These are phyloP conservation scores for Sphaerulina musiva DNA, from an alignment of 2,329 filamentous ascomycete species.

Conservation along the genomic window DNA sequence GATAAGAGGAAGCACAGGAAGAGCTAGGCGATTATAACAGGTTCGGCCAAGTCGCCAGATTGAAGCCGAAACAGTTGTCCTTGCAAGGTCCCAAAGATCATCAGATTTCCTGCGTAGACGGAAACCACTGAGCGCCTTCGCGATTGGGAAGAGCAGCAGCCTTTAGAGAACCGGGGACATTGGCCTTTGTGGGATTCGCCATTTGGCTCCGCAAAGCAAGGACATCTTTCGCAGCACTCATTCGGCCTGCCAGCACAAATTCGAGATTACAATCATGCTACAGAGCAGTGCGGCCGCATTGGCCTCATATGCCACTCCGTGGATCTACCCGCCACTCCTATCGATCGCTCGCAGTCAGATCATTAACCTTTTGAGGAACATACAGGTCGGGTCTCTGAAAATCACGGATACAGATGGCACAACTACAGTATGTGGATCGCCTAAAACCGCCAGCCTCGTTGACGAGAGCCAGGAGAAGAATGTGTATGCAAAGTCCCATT, in stretches of 20 bases:
- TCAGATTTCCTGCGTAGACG: neutral
- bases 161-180: neutral
- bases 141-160: neutral
- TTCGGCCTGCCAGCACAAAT: neutral
- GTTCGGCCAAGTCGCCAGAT: neutral
- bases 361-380: conserved; percentile 41
- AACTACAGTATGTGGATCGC: conserved; percentile 41
- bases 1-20: neutral
- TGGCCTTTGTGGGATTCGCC: neutral
- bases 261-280: neutral
- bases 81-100: neutral
- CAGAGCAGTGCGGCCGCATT: conserved; percentile 18
- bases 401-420: conserved; percentile 42
- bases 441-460: conserved; percentile 13
- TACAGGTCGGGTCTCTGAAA: conserved; percentile 43
- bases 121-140: neutral
- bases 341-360: conserved; percentile 42
- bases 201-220: neutral
- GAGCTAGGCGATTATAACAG: neutral
- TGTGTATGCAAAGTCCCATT: conserved; percentile 38
- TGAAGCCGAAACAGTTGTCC: neutral
- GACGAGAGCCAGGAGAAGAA: conserved; percentile 35
- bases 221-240: neutral
- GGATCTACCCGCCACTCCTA: conserved; percentile 46
- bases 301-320: conserved; percentile 39